Percentiles rank a stretch among this genome's conserved stretches.
Evolutionary conservation across 805 yeast genomes (phyloP).

Genomic region (Saccharomycopsis fodiens): DNA sequence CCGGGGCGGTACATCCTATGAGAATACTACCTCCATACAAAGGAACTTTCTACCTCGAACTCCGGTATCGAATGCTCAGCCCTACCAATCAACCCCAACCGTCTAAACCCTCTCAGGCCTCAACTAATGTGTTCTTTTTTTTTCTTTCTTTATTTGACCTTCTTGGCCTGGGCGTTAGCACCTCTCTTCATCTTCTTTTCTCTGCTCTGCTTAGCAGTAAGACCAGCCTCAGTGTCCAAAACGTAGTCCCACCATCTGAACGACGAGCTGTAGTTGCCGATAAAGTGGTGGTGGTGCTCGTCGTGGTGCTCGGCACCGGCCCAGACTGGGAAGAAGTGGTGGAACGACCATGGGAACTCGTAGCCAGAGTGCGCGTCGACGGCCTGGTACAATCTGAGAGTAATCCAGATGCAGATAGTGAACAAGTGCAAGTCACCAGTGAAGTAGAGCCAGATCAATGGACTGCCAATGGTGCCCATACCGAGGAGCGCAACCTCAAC

Average conservation of each 20-base stretch:
- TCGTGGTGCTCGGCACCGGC: constrained; percentile 86
- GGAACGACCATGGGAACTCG: constrained; percentile 78
- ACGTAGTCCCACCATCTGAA: constrained; percentile 77
- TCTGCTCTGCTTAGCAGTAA: constrained; percentile 47
- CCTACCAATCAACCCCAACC: too few relatives aligned
- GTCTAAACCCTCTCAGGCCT: too few relatives aligned
- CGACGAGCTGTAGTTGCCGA: constrained; percentile 75
- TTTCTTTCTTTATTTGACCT: too few relatives aligned
- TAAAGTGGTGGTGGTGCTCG: constrained; percentile 74
- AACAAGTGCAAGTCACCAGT: constrained; percentile 59
- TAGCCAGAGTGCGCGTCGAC: constrained; percentile 82
- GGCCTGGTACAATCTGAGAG: constrained; percentile 69
- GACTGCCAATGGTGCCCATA: constrained; percentile 75
- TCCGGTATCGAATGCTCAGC: too few relatives aligned
- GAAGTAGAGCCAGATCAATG: constrained; percentile 57
- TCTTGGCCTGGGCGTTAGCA: constrained; percentile 33
- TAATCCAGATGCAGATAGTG: constrained; percentile 68
- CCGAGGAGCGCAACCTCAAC: constrained; percentile 72
- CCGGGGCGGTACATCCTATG: too few relatives aligned
- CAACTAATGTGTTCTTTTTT: too few relatives aligned
- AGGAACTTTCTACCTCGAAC: too few relatives aligned
- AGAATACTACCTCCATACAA: too few relatives aligned
- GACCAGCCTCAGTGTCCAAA: constrained; percentile 62
- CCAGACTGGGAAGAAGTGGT: constrained; percentile 73
- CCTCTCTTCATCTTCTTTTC: constrained; percentile 34